phyloP scores from a whole-genome alignment of 768 basidiomycete genomes.

The Lactarius vividus region DNA sequence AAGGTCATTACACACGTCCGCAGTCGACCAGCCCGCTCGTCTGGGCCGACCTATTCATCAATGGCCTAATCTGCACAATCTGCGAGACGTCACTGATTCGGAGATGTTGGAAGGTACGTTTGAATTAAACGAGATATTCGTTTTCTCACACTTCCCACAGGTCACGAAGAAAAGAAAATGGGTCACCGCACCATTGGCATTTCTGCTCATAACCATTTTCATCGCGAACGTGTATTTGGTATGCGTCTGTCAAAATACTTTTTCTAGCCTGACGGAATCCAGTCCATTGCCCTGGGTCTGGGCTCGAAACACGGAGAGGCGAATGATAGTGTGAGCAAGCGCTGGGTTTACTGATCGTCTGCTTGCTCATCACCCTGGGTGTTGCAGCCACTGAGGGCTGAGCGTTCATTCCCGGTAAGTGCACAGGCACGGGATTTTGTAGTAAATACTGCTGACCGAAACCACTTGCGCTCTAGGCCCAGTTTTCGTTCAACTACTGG shows the following conservation, averaged over 20 bases:
- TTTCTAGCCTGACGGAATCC: neutral
- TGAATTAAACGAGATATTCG: neutral
- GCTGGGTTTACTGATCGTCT: neutral
- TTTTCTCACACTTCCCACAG: conserved; percentile 30
- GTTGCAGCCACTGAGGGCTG: conserved; percentile 21
- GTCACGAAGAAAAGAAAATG: conserved; percentile 41
- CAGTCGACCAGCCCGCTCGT: conserved; percentile 40
- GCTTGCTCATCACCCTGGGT: neutral
- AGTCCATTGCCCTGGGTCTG: conserved; percentile 23
- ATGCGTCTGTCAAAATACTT: neutral
- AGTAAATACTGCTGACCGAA: conserved; percentile 2
- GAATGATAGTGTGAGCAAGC: conserved; percentile 24
- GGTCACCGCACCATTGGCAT: conserved; percentile 38
- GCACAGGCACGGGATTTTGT: neutral
- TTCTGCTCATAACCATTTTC: conserved; percentile 37
- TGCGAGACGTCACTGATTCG: conserved; percentile 51
- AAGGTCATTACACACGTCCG: neutral
- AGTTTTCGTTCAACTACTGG: conserved; percentile 46
- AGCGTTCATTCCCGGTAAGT: conserved; percentile 24
- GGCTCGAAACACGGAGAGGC: conserved; percentile 12
- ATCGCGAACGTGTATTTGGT: conserved; percentile 44
- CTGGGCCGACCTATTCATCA: conserved; percentile 48
- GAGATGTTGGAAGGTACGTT: conserved; percentile 49
- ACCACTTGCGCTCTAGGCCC: conserved; percentile 33
- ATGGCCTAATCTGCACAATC: conserved; percentile 45